Evolutionary conservation across 176 grass and related monocot species (phyloP).

Genomic region (Triticum turgidum): DNA sequence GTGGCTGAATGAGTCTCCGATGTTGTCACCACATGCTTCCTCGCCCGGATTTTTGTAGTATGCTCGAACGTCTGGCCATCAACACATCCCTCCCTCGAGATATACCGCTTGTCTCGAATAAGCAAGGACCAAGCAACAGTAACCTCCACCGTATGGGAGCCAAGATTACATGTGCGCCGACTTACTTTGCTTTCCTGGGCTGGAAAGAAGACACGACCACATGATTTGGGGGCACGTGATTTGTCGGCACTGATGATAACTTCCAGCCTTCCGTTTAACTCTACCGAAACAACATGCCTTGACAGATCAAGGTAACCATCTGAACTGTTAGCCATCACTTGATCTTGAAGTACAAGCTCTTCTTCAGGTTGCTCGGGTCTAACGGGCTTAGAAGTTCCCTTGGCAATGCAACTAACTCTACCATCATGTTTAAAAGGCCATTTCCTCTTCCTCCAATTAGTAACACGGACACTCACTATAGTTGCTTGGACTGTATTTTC

Average conservation of each 20-base stretch:
- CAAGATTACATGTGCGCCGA: not conserved
- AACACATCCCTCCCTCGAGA: not conserved
- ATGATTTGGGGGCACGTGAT: not conserved
- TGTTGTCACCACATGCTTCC: not conserved
- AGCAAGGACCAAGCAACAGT: not conserved
- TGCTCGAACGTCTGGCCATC: not conserved
- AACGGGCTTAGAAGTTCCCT: not conserved
- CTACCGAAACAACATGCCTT: not conserved
- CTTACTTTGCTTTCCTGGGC: not conserved
- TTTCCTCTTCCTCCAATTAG: not conserved
- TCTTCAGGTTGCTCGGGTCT: not conserved
- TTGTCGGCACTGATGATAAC: not conserved
- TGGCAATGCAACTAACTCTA: not conserved
- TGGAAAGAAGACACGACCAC: not conserved
- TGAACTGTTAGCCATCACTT: not conserved
- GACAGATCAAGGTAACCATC: slow-evolving; percentile 1
- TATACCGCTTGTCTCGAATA: not conserved
- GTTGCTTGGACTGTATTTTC: not conserved
- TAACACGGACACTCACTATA: not conserved
- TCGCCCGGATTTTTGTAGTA: not conserved
- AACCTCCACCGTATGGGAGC: not conserved
- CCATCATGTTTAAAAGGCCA: not conserved
- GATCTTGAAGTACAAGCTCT: not conserved
- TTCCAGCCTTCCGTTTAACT: not conserved
- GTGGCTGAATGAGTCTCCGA: not conserved